Percentiles rank a stretch among this genome's conserved stretches.
Evolutionary conservation across 495 filamentous ascomycete species (phyloP).

Genomic region (Talaromyces stipitatus): DNA sequence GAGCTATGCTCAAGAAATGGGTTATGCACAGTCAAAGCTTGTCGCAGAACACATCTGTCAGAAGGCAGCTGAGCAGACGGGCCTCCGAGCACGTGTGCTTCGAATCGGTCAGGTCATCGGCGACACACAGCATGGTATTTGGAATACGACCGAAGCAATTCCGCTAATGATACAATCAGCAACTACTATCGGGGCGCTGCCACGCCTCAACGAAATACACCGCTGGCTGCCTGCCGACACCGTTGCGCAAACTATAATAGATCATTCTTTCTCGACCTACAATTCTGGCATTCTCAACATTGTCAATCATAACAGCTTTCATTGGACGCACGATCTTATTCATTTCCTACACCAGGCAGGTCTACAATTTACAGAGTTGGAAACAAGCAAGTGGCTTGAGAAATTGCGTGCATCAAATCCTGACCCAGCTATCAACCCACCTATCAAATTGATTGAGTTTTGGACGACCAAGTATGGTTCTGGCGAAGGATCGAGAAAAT

Average conservation of each 20-base stretch:
- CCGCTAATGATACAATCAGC: conserved; percentile 49
- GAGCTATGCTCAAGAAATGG: conserved; percentile 41
- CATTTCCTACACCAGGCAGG: conserved; percentile 13
- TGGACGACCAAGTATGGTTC: conserved; percentile 10
- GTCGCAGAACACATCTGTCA: conserved; percentile 48
- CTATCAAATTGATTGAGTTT: conserved; percentile 40
- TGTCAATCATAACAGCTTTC: conserved; percentile 15
- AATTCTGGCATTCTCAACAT: conserved; percentile 14
- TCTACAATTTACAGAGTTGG: conserved; percentile 14
- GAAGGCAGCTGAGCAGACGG: conserved; percentile 23
- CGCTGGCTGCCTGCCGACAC: conserved; percentile 54
- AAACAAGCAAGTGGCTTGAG: conserved; percentile 13
- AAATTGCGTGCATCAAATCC: conserved; percentile 13
- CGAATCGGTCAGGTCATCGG: conserved; percentile 55
- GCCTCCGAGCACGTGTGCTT: conserved; percentile 28
- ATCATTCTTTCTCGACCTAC: background rate
- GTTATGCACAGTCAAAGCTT: conserved; percentile 58
- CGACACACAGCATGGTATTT: conserved; percentile 45
- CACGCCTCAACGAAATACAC: conserved; percentile 41
- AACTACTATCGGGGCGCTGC: conserved; percentile 40
- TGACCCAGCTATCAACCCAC: conserved; percentile 29
- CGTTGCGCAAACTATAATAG: conserved; percentile 26
- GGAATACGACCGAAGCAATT: conserved; percentile 59
- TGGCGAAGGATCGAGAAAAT: background rate
- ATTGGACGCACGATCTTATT: conserved; percentile 22